Percentiles rank a stretch among this genome's conserved stretches.
phyloP scores from a whole-genome alignment of 2,329 filamentous ascomycete genomes.

The Alternaria sp. region DNA sequence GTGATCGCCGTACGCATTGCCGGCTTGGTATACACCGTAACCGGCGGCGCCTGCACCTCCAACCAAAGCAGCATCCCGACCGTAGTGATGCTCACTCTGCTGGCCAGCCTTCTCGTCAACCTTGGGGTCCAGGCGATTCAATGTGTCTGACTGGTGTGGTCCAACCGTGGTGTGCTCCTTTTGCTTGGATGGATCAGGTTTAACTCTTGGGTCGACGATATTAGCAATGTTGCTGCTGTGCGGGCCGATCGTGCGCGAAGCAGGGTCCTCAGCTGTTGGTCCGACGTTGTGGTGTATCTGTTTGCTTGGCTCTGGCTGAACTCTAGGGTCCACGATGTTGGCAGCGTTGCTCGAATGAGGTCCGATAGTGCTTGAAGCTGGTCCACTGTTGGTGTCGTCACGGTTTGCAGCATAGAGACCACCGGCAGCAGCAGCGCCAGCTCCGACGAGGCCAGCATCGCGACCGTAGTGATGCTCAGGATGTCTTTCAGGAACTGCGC shows the following conservation, averaged over 20 bases:
- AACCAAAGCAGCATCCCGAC: constrained; percentile 36
- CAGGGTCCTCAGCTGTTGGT: constrained; percentile 31
- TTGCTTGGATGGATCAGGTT: constrained; percentile 38
- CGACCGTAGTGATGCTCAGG: constrained; percentile 36
- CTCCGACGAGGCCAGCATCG: constrained; percentile 27
- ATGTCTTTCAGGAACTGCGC: background rate
- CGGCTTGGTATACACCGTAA: constrained; percentile 43
- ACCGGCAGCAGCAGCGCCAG: constrained; percentile 23
- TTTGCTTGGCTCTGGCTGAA: constrained; percentile 27
- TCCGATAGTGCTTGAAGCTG: constrained; percentile 33
- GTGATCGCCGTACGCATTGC: constrained; percentile 37
- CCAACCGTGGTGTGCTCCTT: constrained; percentile 35
- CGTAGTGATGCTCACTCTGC: constrained; percentile 27
- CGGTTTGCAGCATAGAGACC: constrained; percentile 23
- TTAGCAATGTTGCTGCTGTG: constrained; percentile 44
- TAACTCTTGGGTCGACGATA: constrained; percentile 39
- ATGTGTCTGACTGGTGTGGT: constrained; percentile 32
- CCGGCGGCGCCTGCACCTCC: constrained; percentile 42
- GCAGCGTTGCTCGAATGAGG: constrained; percentile 43
- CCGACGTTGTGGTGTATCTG: constrained; percentile 30
- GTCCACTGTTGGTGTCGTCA: constrained; percentile 27
- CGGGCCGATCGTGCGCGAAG: constrained; percentile 36
- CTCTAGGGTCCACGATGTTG: constrained; percentile 45
- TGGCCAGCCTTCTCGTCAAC: constrained; percentile 25
- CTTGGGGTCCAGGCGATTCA: constrained; percentile 37